These are phyloP conservation scores for Pseudozyma hubeiensis DNA, from an alignment of 1,284 basidiomycete species.

Conservation along the genomic window DNA sequence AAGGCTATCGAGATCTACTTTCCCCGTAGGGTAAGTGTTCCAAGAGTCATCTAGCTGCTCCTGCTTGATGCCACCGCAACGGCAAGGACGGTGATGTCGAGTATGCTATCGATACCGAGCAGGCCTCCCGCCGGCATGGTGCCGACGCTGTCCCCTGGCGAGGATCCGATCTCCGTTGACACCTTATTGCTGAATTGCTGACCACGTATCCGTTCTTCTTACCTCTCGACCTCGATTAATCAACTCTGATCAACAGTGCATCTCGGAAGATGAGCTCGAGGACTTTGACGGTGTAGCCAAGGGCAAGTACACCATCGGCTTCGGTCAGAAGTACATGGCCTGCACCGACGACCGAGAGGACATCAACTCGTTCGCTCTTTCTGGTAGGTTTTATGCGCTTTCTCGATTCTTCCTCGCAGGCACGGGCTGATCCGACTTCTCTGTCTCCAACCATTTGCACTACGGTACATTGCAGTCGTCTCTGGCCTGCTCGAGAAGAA, in stretches of 20 bases:
- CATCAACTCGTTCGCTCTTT: conserved; percentile 97
- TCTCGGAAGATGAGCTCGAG: conserved; percentile 73
- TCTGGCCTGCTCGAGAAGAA: conserved; percentile 90
- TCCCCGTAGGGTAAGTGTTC: conserved; percentile 82
- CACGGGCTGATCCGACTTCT: background rate
- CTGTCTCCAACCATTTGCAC: background rate
- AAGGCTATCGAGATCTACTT: conserved; percentile 94
- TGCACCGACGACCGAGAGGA: conserved; percentile 95
- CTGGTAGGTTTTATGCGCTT: conserved; percentile 74
- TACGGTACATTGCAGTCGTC: conserved; percentile 61
- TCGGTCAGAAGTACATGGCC: conserved; percentile 98
- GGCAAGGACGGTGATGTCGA: background rate
- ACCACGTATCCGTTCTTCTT: too few species aligned
- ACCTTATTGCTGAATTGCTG: too few species aligned
- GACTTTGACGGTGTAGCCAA: conserved; percentile 93
- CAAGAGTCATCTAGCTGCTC: background rate
- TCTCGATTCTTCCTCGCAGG: background rate
- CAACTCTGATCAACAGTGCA: conserved; percentile 49
- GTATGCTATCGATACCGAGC: background rate
- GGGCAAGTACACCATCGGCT: conserved; percentile 99
- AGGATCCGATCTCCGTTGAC: too few species aligned
- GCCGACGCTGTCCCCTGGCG: background rate
- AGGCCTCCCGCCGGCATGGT: background rate
- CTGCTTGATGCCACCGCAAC: background rate
- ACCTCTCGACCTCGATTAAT: background rate